Conservation (phyloP, 305 asterid genomes). For the Coffea humblotiana region DNA sequence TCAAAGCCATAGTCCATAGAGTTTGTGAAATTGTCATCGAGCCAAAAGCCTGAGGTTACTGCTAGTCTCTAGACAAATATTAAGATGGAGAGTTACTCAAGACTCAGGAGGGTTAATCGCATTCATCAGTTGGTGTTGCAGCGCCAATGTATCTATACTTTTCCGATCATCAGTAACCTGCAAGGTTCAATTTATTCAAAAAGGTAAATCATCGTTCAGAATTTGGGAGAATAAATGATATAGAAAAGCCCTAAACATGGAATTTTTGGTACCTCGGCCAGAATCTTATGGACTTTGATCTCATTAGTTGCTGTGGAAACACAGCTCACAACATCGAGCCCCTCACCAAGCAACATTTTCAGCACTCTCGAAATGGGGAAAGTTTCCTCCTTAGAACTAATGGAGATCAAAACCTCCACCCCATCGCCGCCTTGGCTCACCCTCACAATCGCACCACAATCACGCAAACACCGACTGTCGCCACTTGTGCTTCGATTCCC, state of each 20-base stretch:
- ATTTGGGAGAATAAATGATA: too few relatives aligned
- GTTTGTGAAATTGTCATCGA: neutral
- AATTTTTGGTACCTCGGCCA: constrained; percentile 12
- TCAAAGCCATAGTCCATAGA: neutral
- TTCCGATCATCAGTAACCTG: constrained; percentile 14
- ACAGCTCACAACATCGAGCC: constrained; percentile 31
- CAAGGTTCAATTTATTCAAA: neutral
- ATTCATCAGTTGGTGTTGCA: constrained; percentile 13
- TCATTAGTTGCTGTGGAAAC: constrained; percentile 14
- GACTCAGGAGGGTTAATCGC: neutral
- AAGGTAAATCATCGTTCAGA: neutral
- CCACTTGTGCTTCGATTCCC: neutral
- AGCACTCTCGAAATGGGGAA: constrained; percentile 35
- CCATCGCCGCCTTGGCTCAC: constrained; percentile 29
- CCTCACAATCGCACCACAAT: neutral
- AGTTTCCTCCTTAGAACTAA: constrained; percentile 6
- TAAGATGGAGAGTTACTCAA: neutral
- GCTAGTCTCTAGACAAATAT: neutral
- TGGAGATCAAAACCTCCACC: constrained; percentile 34
- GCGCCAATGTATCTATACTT: constrained; percentile 11
- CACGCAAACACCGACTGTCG: neutral
- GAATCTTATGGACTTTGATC: constrained; percentile 17
- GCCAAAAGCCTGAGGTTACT: neutral
- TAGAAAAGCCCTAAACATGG: neutral
- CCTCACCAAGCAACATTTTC: constrained; percentile 14